Evolutionary conservation across 768 basidiomycete genomes (phyloP).

Genomic region (Boletus sp.): DNA sequence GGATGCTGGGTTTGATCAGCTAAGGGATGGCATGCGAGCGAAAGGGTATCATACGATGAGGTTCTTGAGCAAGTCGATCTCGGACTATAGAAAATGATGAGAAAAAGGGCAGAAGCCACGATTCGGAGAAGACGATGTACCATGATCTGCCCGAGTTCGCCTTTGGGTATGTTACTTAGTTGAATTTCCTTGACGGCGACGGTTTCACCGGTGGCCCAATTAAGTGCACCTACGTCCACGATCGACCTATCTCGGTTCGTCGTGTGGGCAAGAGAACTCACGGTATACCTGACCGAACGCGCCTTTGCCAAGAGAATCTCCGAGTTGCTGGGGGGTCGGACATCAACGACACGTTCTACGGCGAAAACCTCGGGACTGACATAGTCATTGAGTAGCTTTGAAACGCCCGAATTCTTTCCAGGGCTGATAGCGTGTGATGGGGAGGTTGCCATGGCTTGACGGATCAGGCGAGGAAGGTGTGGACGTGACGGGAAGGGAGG

Average conservation of each 20-base stretch:
- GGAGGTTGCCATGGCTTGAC: constrained; percentile 22
- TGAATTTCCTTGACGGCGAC: constrained; percentile 99
- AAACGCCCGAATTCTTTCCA: constrained; percentile 34
- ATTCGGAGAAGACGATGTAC: constrained; percentile 37
- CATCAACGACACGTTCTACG: constrained; percentile 6
- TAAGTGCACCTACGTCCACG: constrained; percentile 64
- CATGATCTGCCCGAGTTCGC: constrained; percentile 97
- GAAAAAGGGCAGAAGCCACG: background rate
- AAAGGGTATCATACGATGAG: constrained; percentile 65
- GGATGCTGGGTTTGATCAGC: constrained; percentile 59
- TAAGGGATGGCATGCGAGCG: background rate
- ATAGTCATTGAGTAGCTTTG: constrained; percentile 65
- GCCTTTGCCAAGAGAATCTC: constrained; percentile 93
- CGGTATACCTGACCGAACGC: constrained; percentile 98
- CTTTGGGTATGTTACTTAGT: constrained; percentile 88
- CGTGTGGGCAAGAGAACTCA: constrained; percentile 41
- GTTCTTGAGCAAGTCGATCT: constrained; percentile 97
- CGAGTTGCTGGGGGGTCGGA: constrained; percentile 70
- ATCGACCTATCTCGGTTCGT: constrained; percentile 73
- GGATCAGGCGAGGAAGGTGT: background rate
- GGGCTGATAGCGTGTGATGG: constrained; percentile 21
- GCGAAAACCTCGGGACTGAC: constrained; percentile 35
- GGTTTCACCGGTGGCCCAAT: constrained; percentile 96
- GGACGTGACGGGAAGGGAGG: background rate
- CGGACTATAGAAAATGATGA: constrained; percentile 55